Evolutionary conservation across 352 stramenopile genomes (phyloP), one percentile per base, ranked within the genome.

Genomic region (Pythium dissotocum): DNA sequence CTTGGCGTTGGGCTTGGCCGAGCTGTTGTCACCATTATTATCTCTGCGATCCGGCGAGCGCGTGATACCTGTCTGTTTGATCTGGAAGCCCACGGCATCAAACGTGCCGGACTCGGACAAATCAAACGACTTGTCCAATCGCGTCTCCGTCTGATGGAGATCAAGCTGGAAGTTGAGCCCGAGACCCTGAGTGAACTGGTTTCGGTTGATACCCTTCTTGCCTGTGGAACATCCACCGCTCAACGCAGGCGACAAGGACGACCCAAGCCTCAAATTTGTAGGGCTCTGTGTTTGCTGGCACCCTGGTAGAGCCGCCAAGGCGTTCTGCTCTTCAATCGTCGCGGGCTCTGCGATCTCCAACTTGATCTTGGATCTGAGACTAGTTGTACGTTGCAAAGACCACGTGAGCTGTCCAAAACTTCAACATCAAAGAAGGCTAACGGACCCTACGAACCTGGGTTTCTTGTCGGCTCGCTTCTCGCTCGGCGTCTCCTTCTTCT

Each of bases 71-170:
- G 78, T 93, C 61, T 93, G 85, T 46, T 92, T 93, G 70, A 95
- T 93, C 68, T 93, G 85, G 52, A 95, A 95, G 0, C 75, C 79
- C 13, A 92, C 82, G 7, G 85, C 83, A 49, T 95, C 85, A 63
- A 95, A 93, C 0, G 87, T 95, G 0, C 87, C 87, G 0, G 85
- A 95, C 14, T 85, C 85, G 6, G 87, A 92, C 51, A 95, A 69
- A 64, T 93, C 85, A 52, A 90, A 95, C 14, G 87, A 93, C 44
- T 85, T 83, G 53, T 95, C 82, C 38, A 93, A 51, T n/a, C 66
- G 76, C 63, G 88, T 73, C 0, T 83, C 77, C 6, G 77, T 85
- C 42, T 79, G 77, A 16, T 91, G 81, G 24, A 94, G 58, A 65
- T 94, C 84, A 7, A 94, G 53, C 55, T 92, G 80, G 61, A 94